Base-by-base conservation (phyloP, 106 monocot genomes). In the Dendrobium catenatum region DNA sequence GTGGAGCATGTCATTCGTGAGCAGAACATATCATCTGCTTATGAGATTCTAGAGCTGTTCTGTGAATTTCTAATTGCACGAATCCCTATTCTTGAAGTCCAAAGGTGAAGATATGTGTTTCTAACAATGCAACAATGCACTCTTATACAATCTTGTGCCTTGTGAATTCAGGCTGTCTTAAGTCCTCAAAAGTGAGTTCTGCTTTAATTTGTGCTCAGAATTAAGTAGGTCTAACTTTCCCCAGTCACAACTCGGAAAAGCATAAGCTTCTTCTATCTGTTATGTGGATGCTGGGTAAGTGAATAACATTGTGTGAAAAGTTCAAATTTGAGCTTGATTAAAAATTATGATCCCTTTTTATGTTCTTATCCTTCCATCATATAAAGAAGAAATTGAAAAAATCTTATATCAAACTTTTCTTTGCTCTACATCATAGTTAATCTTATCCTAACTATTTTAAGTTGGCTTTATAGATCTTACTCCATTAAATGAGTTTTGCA, bases 11-110 rank as follows among this genome's bases (percentile, higher is more conserved):
- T 95, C 55, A 93, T 99, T 56, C 91, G 95, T 40, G 99, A 99
- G 76, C 90, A 95, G 77, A 93, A 95, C 80, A 84, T 93, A 61
- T 79, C 91, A 66, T 88, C 91, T 81, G 95, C 99, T 37, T 95
- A 99, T 87, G 99, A 99, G 75, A 88, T 99, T 43, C 17, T 99
- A 44, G 95, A 99, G 81, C 67, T 99, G 46, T 99, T 99, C 78
- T 99, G 99, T 77, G 95, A 99, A 84, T 93, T 95, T 83, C 82
- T 99, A 73, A 93, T 93, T 83, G 99, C 95, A 75, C 91, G 99
- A 49, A 87, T 93, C n/a, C 99, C 95, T 9, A 87, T 99, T 79
- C 86, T 99, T 77, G 99, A 99, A 82, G 77, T 81, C 51, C 89
- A 95, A 56, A 99, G 86, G 99, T 98, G 42, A 70, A 75, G 80